Evolutionary conservation across 345 rosid genomes (phyloP).

Genomic region (Adansonia digitata): DNA sequence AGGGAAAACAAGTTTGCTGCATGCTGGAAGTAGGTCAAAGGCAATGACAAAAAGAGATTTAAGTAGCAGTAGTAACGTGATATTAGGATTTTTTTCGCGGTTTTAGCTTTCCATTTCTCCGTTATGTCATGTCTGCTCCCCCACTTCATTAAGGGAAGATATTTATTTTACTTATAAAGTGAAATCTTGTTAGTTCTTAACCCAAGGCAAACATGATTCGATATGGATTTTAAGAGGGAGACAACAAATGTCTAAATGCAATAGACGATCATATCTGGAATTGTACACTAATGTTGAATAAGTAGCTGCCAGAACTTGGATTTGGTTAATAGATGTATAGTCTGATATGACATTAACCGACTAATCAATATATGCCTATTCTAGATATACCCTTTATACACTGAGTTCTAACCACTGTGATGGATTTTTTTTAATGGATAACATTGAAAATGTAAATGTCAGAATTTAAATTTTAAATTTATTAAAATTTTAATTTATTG

Average conservation of each 20-base stretch:
- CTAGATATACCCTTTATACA: neutral
- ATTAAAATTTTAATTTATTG: no score
- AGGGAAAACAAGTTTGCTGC: no score
- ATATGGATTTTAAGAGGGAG: neutral
- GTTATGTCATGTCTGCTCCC: conserved; percentile 32
- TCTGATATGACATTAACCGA: neutral
- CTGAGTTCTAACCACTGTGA: neutral
- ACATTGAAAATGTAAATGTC: no score
- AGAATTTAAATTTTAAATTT: no score
- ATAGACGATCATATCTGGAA: neutral
- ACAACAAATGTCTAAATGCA: neutral
- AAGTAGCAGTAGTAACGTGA: no score
- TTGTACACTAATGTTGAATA: neutral
- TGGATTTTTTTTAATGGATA: no score
- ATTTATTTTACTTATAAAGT: conserved; percentile 10
- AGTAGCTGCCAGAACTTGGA: neutral
- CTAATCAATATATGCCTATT: neutral
- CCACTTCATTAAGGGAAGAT: conserved; percentile 21
- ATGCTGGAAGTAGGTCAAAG: no score
- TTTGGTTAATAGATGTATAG: neutral
- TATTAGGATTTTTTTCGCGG: no score
- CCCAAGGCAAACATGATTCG: neutral
- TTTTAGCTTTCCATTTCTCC: no score
- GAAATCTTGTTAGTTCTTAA: conserved; percentile 7
- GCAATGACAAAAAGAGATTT: no score